A percentile compares a stretch with the other conserved stretches of the same genome.
These are phyloP conservation scores for Simmondsia chinensis DNA, from an alignment of 148 eudicot genomes.

Conservation along the genomic window DNA sequence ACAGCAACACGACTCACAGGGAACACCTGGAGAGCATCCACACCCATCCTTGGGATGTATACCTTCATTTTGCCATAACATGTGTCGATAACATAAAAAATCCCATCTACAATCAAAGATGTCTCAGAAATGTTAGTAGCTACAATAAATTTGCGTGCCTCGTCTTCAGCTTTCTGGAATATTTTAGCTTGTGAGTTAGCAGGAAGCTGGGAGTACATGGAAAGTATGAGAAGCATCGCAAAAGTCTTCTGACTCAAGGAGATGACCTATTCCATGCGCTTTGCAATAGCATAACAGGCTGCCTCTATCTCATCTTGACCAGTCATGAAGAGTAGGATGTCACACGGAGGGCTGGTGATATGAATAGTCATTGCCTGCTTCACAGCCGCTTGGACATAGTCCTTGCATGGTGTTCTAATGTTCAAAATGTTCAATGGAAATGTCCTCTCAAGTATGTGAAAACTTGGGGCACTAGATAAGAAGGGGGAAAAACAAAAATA, in stretches of 20 bases:
- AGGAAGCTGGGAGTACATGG: constrained; percentile 95
- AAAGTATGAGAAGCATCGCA: constrained; percentile 71
- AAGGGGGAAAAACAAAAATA: constrained; percentile 5
- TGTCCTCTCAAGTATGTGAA: constrained; percentile 90
- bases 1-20: constrained; percentile 95
- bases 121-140: constrained; percentile 99
- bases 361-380: constrained; percentile 95
- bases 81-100: constrained; percentile 86
- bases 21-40: constrained; percentile 98
- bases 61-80: constrained; percentile 97
- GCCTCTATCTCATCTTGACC: constrained; percentile 99
- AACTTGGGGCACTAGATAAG: constrained; percentile 92
- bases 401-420: constrained; percentile 93
- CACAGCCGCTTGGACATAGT: constrained; percentile 92
- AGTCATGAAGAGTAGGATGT: constrained; percentile 92
- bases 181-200: constrained; percentile 97
- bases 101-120: constrained; percentile 87
- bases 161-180: constrained; percentile 89
- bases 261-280: constrained; percentile 86
- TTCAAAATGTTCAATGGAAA: constrained; percentile 79
- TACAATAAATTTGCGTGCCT: constrained; percentile 91
- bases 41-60: constrained; percentile 94
- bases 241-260: constrained; percentile 60
- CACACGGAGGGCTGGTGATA: constrained; percentile 75
- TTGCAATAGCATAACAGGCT: constrained; percentile 74